Evolutionary conservation across 202 grass and related monocot genomes (phyloP).

Genomic region (Alloteropsis angusta): DNA sequence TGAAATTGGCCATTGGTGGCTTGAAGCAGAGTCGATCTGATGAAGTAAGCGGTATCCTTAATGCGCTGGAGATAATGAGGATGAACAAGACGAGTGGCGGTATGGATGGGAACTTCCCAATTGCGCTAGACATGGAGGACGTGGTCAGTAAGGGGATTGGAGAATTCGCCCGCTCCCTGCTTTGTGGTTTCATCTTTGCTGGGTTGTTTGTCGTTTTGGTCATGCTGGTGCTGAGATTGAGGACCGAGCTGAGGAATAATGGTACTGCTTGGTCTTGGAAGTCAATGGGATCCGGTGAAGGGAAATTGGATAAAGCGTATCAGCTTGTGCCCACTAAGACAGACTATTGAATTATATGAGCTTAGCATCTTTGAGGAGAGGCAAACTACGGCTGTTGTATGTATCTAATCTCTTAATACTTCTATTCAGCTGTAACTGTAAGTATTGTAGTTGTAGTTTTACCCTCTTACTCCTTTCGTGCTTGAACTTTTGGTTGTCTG

Average conservation of each 20-base stretch:
- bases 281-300: slow-evolving; percentile 37
- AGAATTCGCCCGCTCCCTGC: slow-evolving; percentile 54
- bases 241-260: slow-evolving; percentile 42
- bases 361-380: slow-evolving; percentile 12
- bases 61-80: slow-evolving; percentile 90
- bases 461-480: neutral
- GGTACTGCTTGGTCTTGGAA: slow-evolving; percentile 31
- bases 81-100: slow-evolving; percentile 64
- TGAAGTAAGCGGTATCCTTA: slow-evolving; percentile 62
- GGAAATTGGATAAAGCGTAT: slow-evolving; percentile 53
- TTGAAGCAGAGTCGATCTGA: slow-evolving; percentile 35
- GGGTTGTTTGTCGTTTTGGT: slow-evolving; percentile 47
- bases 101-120: slow-evolving; percentile 49
- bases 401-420: slow-evolving; percentile 12
- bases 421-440: slow-evolving; percentile 29
- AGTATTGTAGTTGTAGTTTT: slow-evolving; percentile 41
- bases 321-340: slow-evolving; percentile 62
- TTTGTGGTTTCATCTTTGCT: slow-evolving; percentile 63
- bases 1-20: slow-evolving; percentile 56
- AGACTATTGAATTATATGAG: slow-evolving; percentile 31
- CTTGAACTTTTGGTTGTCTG: slow-evolving; percentile 21
- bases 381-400: neutral
- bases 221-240: slow-evolving; percentile 55
- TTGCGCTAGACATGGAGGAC: slow-evolving; percentile 39
- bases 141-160: slow-evolving; percentile 45